Base-by-base conservation (phyloP, 495 filamentous ascomycete species). In the Aspergillus carlsbadensis region DNA sequence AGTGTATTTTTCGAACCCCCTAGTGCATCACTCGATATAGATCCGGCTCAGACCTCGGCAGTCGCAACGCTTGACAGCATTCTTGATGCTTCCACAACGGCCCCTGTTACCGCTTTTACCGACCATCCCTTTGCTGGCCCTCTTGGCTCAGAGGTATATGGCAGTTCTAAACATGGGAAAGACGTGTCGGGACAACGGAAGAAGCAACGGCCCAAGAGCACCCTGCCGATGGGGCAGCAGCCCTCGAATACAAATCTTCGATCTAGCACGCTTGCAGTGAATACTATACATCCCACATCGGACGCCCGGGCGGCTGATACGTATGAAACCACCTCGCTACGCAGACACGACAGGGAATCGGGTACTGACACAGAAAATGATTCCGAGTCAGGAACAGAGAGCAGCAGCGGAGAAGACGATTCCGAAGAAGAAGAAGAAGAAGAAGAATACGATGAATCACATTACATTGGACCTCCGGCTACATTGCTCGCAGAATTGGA, bases 401-500 rank as follows among this genome's bases (percentile, higher is more conserved):
- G 49, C 8, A 65, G 64, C 6, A 72, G 71, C 37, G 72, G 73
- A 11, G 69, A 66, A 2, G 71, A 71, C 33, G 69, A 73, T 13
- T 68, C 67, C 3, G 70, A 73, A 21, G 59, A 70, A 14, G 72
- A 70, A 10, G 74, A 78, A 29, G 64, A 73, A 21, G 59, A 70
- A 14, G 72, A 70, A 10, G 74, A 78, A 29, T 63, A 69, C 6
- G 81, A 79, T 8, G 47, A 50, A 40, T 46, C 20, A 11, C 45
- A 50, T 7, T 91, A 81, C 51, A 74, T 84, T 39, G 90, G 88
- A 0, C 80, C 84, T 17, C 94, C 94, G 5, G 96, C 89, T 3
- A 98, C 94, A 1, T 80, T 98, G 0, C 81, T 98, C 18, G 95
- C 95, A 2, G 94, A 98, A 66, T 77, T 98, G 15, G 89, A 96